These are phyloP conservation scores for Fusarium nisikadoi DNA, from an alignment of 2,329 filamentous ascomycete genomes.

Conservation along the genomic window DNA sequence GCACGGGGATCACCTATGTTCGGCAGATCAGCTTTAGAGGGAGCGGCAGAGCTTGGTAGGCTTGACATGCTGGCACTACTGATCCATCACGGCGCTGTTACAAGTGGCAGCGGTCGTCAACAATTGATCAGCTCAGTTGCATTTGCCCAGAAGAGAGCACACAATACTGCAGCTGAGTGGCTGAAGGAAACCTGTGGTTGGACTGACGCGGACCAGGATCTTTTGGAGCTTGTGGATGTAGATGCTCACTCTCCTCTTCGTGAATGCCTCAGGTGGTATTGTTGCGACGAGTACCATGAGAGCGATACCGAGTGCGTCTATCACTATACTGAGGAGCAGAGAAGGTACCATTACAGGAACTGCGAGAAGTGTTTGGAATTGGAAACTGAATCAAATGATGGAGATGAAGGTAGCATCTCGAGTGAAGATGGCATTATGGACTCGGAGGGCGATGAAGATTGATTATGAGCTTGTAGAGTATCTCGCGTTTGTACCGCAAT, in stretches of 20 bases:
- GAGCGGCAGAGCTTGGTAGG: rapidly evolving
- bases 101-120: rapidly evolving
- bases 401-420: rapidly evolving
- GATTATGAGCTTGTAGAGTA: rapidly evolving
- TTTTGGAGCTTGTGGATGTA: not conserved
- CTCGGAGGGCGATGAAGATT: not conserved
- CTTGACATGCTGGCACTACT: not conserved
- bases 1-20: rapidly evolving
- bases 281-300: not conserved
- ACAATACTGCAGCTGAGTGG: rapidly evolving
- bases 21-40: not conserved
- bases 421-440: not conserved
- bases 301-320: rapidly evolving
- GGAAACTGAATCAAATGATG: not conserved
- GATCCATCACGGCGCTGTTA: rapidly evolving
- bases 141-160: rapidly evolving
- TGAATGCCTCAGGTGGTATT: rapidly evolving
- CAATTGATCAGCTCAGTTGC: not conserved
- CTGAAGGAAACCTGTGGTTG: rapidly evolving
- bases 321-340: not conserved
- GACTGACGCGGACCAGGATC: rapidly evolving
- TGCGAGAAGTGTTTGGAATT: not conserved
- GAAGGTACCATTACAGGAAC: rapidly evolving
- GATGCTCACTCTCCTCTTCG: rapidly evolving
- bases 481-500: rapidly evolving